Conservation (phyloP, 2,329 filamentous ascomycete species). For the Fusarium veterinarium region DNA sequence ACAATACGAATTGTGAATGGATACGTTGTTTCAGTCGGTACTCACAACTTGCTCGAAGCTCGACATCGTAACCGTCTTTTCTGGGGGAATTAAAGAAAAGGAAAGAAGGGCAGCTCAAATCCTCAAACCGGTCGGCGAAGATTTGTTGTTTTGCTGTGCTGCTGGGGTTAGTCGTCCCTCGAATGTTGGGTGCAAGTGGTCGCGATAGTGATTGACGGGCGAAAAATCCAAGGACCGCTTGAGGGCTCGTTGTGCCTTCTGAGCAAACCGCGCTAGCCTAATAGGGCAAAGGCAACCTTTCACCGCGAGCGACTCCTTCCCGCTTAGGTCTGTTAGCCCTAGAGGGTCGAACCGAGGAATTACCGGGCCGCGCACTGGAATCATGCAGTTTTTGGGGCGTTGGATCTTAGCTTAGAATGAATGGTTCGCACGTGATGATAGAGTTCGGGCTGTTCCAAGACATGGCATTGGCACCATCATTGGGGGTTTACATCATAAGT, state of each 20-base stretch:
- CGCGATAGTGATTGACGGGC: conserved; percentile 54
- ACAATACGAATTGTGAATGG: conserved; percentile 24
- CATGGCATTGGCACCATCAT: not conserved
- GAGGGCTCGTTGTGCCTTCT: conserved; percentile 56
- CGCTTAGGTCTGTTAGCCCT: conserved; percentile 58
- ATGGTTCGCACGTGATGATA: conserved; percentile 25
- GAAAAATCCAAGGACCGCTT: conserved; percentile 56
- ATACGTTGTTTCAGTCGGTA: conserved; percentile 46
- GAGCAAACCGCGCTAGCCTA: conserved; percentile 48
- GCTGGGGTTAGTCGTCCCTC: conserved; percentile 57
- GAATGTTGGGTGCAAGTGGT: conserved; percentile 53
- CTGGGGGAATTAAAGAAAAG: conserved; percentile 45
- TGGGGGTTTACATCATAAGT: conserved; percentile 1
- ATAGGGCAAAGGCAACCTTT: conserved; percentile 46
- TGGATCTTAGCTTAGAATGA: not conserved
- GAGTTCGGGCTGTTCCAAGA: not conserved
- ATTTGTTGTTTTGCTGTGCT: conserved; percentile 53
- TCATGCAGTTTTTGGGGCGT: not conserved
- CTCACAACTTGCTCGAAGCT: conserved; percentile 78
- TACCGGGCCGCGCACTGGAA: conserved; percentile 39
- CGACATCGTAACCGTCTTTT: conserved; percentile 67
- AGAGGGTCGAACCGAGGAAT: conserved; percentile 46
- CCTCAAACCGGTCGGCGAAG: conserved; percentile 54
- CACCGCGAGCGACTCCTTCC: conserved; percentile 50
- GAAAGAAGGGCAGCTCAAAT: conserved; percentile 53